Evolutionary conservation across 2,329 filamentous ascomycete species (phyloP), one percentile per base, ranked within the genome.

Genomic region (Chaetomiaceae sp.): DNA sequence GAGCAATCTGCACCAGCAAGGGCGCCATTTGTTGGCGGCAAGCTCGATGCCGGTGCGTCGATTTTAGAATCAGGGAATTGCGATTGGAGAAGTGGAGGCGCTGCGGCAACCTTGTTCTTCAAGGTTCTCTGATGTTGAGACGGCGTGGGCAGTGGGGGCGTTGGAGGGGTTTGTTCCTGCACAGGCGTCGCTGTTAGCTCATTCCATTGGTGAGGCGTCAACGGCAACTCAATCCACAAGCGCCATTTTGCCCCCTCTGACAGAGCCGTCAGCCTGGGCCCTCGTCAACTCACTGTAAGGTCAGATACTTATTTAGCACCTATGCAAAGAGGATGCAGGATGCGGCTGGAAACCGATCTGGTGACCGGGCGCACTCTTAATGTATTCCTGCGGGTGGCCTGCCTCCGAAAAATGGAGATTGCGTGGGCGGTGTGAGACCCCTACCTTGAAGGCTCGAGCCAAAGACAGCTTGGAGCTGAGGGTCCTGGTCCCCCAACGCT

Each of bases 341-440:
- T 33, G 30, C 30, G 14, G 30, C 30, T n/a, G 9, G n/a, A 27
- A 23, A 10, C 5, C 14, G n/a, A 17, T 27, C 14, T n/a, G 21
- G 12, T 6, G 16, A 10, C 27, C 13, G 14, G 9, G 14, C 4
- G 27, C 8, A 30, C 17, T 8, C 21, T 45, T 53, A 42, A 48
- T 47, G 44, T 50, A 8, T 39, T 23, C 31, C 31, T 37, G 21
- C 38, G 47, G 50, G 44, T 38, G 37, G 37, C 50, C 6, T 42
- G 16, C 44, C 55, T 55, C 55, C 55, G 55, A 57, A 46, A n/a
- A 57, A 57, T 53, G 55, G 52, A 51, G 52, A 51, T 54, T 31
- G 21, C 27, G 37, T 19, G 40, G 49, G 51, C 48, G 48, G 48
- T 56, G 46, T 41, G 42, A 21, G 30, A 14, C 37, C 19, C 31